Percentiles rank a stretch among this genome's conserved stretches.
Evolutionary conservation across 108 stramenopile species (phyloP).

Genomic region (Aurantiochytrium sp.): DNA sequence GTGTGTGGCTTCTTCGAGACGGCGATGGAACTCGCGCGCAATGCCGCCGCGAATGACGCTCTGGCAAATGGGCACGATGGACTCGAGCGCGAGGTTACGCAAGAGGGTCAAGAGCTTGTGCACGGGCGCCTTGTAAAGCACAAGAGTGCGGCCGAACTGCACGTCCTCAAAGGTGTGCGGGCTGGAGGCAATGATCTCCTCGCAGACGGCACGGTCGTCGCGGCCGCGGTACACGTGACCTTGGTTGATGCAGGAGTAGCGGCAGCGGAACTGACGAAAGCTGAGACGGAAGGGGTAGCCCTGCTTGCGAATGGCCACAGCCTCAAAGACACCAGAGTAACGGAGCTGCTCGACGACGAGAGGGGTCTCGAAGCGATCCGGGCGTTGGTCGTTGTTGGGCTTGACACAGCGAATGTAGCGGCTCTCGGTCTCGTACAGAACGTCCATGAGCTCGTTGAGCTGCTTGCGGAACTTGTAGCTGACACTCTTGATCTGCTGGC

Average conservation of each 20-base stretch:
- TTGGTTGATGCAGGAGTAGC: conserved; percentile 20
- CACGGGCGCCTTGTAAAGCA: conserved; percentile 17
- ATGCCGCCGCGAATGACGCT: not conserved
- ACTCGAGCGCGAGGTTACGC: conserved; percentile 35
- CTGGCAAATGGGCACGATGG: conserved; percentile 41
- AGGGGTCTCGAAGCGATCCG: conserved; percentile 20
- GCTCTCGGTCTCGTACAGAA: not conserved
- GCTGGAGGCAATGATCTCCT: not conserved
- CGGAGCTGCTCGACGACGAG: conserved; percentile 37
- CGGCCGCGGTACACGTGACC: not conserved
- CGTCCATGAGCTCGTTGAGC: conserved; percentile 22
- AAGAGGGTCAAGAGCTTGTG: conserved; percentile 7
- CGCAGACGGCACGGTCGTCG: not conserved
- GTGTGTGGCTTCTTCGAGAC: not conserved
- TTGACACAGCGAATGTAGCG: conserved; percentile 48
- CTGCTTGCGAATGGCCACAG: conserved; percentile 63
- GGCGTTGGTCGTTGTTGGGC: conserved; percentile 29
- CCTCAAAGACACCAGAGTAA: conserved; percentile 26
- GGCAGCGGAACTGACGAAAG: not conserved
- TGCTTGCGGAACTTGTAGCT: not conserved
- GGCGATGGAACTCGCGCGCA: not conserved
- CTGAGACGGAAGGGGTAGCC: conserved; percentile 61
- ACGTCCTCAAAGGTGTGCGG: not conserved
- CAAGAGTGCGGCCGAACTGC: conserved; percentile 13
- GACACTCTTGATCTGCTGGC: conserved; percentile 11